Conservation (phyloP, 805 yeast genomes). For the Kregervanrija fluxuum region DNA sequence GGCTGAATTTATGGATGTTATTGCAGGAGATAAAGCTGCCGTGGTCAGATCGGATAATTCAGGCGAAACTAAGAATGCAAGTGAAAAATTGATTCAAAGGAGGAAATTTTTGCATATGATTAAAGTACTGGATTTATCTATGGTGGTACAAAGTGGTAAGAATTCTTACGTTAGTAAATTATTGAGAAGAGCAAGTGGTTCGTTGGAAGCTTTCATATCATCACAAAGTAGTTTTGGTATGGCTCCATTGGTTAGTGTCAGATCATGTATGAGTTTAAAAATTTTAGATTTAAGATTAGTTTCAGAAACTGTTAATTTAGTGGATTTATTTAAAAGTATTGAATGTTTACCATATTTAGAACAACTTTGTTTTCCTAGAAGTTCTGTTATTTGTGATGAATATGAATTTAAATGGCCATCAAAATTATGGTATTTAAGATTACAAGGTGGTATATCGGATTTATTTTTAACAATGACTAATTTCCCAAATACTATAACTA, state of each 20-base stretch:
- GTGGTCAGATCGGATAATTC: conserved; percentile 3
- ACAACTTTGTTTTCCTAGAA: conserved; percentile 79
- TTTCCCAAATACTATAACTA: conserved; percentile 69
- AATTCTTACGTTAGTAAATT: conserved; percentile 84
- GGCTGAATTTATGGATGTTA: conserved; percentile 54
- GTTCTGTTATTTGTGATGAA: conserved; percentile 67
- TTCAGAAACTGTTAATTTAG: conserved; percentile 81
- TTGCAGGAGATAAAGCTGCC: conserved; percentile 15
- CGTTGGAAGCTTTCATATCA: conserved; percentile 66
- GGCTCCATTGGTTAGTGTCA: conserved; percentile 77
- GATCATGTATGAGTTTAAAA: conserved; percentile 57
- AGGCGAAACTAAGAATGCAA: background rate
- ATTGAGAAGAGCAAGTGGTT: conserved; percentile 65
- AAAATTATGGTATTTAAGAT: conserved; percentile 57
- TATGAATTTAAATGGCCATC: conserved; percentile 73
- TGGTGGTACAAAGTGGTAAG: conserved; percentile 83
- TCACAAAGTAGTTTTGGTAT: conserved; percentile 94
- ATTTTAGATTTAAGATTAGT: conserved; percentile 77
- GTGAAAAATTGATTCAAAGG: conserved; percentile 1
- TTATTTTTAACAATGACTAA: conserved; percentile 60
- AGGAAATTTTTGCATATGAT: conserved; percentile 50
- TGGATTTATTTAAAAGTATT: conserved; percentile 73
- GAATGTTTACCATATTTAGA: conserved; percentile 54
- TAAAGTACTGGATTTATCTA: conserved; percentile 60
- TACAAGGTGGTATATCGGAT: conserved; percentile 87